A percentile compares a stretch with the other conserved stretches of the same genome.
phyloP scores from a whole-genome alignment of 441 rosid species.

The Corymbia citriodora region DNA sequence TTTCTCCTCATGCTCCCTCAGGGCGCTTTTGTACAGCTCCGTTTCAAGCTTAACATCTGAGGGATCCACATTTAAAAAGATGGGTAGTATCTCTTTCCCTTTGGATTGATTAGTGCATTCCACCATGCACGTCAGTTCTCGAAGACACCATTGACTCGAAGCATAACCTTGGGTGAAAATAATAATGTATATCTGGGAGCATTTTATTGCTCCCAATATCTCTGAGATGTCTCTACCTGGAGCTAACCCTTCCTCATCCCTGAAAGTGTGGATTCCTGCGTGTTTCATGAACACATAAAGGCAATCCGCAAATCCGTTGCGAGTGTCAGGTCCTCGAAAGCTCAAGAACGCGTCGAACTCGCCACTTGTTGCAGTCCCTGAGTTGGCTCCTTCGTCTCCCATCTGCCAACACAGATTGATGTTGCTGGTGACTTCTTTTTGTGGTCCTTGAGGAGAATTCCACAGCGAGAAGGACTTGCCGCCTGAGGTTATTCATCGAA shows the following conservation, averaged over 20 bases:
- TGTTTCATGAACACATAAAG: background rate
- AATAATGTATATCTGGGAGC: background rate
- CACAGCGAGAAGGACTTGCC: background rate
- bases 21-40: background rate
- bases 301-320: background rate
- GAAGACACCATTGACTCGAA: background rate
- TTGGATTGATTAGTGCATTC: background rate
- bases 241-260: background rate
- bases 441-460: background rate
- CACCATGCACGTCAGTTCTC: background rate
- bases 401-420: background rate
- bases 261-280: background rate
- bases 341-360: background rate
- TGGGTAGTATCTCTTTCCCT: background rate
- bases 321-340: background rate
- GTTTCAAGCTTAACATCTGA: background rate
- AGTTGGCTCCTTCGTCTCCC: background rate
- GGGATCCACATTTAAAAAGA: background rate
- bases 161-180: background rate
- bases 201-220: background rate
- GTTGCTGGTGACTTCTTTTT: background rate
- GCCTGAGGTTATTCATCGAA: background rate
- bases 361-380: background rate
- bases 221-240: background rate
- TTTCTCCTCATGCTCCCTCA: background rate